Conservation (phyloP, 139 green algal genomes). For the Chlorella sp. region DNA sequence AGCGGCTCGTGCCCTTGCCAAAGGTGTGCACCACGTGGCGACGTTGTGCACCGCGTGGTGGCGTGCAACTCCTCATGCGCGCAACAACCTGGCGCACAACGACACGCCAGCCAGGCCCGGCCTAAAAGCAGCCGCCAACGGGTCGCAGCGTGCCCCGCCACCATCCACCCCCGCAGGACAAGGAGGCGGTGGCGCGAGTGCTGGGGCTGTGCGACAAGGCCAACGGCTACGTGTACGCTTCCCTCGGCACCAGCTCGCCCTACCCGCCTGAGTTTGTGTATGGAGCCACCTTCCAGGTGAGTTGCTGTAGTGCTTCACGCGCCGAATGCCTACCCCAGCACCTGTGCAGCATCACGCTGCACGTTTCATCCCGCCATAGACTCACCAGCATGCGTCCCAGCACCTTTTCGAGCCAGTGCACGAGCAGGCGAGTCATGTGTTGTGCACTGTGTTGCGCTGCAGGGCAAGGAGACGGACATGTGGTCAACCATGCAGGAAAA, state of each 20-base stretch:
- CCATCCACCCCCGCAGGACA: constrained; percentile 16
- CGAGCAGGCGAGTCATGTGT: no score
- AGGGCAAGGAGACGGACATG: constrained; percentile 14
- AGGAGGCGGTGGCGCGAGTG: constrained; percentile 1
- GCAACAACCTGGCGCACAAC: no score
- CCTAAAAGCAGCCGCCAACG: no score
- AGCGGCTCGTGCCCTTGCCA: no score
- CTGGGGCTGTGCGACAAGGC: constrained; percentile 65
- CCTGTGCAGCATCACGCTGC: neutral
- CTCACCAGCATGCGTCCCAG: no score
- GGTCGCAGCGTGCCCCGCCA: no score
- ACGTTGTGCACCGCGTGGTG: no score
- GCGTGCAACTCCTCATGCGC: no score
- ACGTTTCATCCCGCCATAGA: neutral
- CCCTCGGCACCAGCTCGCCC: constrained; percentile 21
- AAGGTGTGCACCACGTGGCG: no score
- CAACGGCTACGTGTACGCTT: constrained; percentile 67
- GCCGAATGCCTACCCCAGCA: no score
- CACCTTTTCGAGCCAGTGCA: no score
- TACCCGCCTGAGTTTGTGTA: constrained; percentile 31
- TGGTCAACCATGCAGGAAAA: constrained; percentile 13
- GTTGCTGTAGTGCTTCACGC: neutral
- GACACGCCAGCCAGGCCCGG: no score
- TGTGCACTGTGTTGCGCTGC: neutral
- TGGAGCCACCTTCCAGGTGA: constrained; percentile 13